Evolutionary conservation across 2,329 filamentous ascomycete genomes (phyloP).

Genomic region (Ambrosiella cleistominuta): DNA sequence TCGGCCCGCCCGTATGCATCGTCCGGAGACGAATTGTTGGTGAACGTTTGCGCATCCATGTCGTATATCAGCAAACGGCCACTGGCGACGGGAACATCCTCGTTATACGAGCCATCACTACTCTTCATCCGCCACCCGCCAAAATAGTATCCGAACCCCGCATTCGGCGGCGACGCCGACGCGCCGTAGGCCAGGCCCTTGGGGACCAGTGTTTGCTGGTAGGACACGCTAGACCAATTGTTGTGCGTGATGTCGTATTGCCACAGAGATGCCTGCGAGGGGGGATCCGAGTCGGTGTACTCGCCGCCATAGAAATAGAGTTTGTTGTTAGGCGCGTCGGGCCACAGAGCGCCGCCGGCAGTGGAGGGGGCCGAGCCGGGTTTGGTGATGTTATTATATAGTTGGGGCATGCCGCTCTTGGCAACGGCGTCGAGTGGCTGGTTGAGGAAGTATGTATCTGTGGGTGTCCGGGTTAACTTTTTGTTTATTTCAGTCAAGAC

Average conservation of each 20-base stretch:
- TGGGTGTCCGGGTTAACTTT: background rate
- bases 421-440: constrained; percentile 33
- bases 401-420: constrained; percentile 30
- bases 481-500: background rate
- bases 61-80: constrained; percentile 37
- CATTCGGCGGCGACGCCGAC: constrained; percentile 33
- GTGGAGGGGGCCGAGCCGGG: constrained; percentile 35
- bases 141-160: constrained; percentile 42
- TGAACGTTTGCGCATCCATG: constrained; percentile 33
- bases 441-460: constrained; percentile 28
- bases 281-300: constrained; percentile 28
- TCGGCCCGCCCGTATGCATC: constrained; percentile 38
- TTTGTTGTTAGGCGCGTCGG: constrained; percentile 42
- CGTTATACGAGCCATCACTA: constrained; percentile 32
- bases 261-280: constrained; percentile 30
- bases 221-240: constrained; percentile 33
- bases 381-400: constrained; percentile 41
- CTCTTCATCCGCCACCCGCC: constrained; percentile 43
- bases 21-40: constrained; percentile 33
- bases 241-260: constrained; percentile 39
- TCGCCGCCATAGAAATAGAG: constrained; percentile 48
- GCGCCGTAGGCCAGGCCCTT: constrained; percentile 37
- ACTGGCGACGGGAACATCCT: constrained; percentile 28
- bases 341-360: constrained; percentile 34
- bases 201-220: constrained; percentile 17